A percentile compares a stretch with the other conserved stretches of the same genome.
phyloP scores from a whole-genome alignment of 441 rosid genomes.

The Corymbia citriodora region DNA sequence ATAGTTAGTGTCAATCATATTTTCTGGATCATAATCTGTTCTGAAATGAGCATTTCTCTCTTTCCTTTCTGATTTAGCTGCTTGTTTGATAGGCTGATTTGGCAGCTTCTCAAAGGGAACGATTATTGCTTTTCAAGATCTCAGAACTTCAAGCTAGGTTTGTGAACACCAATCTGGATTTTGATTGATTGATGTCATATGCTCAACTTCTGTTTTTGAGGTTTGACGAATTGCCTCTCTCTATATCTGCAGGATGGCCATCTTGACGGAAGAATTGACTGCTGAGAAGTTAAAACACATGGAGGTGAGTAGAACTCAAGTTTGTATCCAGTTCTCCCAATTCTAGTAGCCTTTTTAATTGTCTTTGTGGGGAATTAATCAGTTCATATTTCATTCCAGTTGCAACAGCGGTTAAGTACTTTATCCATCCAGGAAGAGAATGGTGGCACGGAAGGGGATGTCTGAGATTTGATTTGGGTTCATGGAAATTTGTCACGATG shows the following conservation, averaged over 20 bases:
- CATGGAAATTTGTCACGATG: conserved; percentile 15
- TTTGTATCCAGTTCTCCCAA: not conserved
- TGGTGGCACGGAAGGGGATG: conserved; percentile 39
- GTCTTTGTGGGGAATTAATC: not conserved
- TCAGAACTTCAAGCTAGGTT: conserved; percentile 80
- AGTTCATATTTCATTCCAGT: conserved; percentile 34
- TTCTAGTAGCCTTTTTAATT: not conserved
- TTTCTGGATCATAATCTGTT: not conserved
- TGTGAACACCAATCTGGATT: conserved; percentile 12
- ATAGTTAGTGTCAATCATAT: not conserved
- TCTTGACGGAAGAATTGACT: conserved; percentile 67
- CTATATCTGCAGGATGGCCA: conserved; percentile 54
- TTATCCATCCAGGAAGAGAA: conserved; percentile 50
- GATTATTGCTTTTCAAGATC: conserved; percentile 51
- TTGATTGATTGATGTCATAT: not conserved
- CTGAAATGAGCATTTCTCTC: not conserved
- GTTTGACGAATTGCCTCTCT: not conserved
- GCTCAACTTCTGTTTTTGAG: not conserved
- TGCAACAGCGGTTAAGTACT: conserved; percentile 69
- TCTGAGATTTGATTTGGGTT: conserved; percentile 18
- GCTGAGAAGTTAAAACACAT: conserved; percentile 60
- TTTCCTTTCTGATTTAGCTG: not conserved
- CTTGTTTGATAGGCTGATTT: conserved; percentile 52
- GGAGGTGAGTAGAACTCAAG: conserved; percentile 51
- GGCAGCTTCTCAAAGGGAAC: conserved; percentile 69